Percentiles rank a stretch among this genome's conserved stretches.
Conservation (phyloP, 164 flowering plant genomes). For the Magnolia sinica region DNA sequence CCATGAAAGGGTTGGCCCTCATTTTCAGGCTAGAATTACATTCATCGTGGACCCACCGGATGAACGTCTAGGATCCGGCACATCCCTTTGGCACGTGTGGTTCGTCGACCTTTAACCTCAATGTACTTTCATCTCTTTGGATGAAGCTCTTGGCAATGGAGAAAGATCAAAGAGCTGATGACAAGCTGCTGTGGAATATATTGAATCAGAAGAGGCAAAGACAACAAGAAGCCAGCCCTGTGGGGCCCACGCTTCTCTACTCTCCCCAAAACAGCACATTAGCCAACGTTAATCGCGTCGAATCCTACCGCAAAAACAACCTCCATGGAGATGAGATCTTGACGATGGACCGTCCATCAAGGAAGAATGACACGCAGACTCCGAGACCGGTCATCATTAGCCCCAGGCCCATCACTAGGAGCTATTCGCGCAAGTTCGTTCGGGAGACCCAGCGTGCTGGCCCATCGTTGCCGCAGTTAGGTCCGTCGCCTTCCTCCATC, state of each 20-base stretch:
- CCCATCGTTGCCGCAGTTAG: slow-evolving; percentile 21
- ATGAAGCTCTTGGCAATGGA: slow-evolving; percentile 18
- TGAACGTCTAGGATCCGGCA: no score
- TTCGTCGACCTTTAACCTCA: no score
- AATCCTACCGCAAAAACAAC: slow-evolving; percentile 21
- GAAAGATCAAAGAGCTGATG: slow-evolving; percentile 13
- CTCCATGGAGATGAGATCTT: slow-evolving; percentile 25
- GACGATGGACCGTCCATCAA: background rate
- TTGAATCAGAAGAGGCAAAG: slow-evolving; percentile 17
- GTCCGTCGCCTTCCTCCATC: slow-evolving; percentile 35
- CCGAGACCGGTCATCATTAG: background rate
- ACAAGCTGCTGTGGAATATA: slow-evolving; percentile 25
- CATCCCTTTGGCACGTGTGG: background rate
- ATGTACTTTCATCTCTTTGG: background rate
- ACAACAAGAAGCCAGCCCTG: background rate
- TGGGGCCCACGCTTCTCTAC: slow-evolving; percentile 6
- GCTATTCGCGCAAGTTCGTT: slow-evolving; percentile 6
- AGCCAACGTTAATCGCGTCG: background rate
- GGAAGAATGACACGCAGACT: background rate
- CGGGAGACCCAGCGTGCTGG: slow-evolving; percentile 14
- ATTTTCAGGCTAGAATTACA: no score
- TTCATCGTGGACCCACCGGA: no score
- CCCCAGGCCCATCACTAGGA: slow-evolving; percentile 18
- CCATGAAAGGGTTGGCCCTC: no score
- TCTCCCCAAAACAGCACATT: background rate